phyloP scores from a whole-genome alignment of 2,329 filamentous ascomycete genomes.

The Ophiobolus disseminans region DNA sequence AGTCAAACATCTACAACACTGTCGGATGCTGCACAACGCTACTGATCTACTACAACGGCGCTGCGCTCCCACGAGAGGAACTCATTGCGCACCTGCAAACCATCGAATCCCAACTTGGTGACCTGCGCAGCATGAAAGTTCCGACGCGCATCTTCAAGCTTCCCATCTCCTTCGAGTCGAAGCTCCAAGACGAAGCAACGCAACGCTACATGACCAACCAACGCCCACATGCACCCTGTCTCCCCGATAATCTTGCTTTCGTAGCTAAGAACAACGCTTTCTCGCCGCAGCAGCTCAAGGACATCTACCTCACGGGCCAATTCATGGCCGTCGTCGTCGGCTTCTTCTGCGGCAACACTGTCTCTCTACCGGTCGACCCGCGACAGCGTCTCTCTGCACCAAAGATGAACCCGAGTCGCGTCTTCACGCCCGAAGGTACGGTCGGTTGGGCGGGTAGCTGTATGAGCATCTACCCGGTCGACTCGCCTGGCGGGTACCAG shows the following conservation, averaged over 20 bases:
- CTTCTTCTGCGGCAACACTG: slow-evolving; percentile 63
- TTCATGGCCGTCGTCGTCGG: slow-evolving; percentile 63
- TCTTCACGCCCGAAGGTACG: slow-evolving; percentile 64
- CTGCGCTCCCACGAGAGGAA: slow-evolving; percentile 43
- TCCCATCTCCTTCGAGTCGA: slow-evolving; percentile 53
- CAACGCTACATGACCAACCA: slow-evolving; percentile 68
- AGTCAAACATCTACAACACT: slow-evolving; percentile 56
- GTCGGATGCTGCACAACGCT: slow-evolving; percentile 59
- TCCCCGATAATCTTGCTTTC: slow-evolving; percentile 69
- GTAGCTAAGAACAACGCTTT: slow-evolving; percentile 63
- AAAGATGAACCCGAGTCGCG: slow-evolving; percentile 64
- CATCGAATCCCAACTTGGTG: slow-evolving; percentile 53
- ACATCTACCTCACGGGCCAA: slow-evolving; percentile 59
- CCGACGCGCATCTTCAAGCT: slow-evolving; percentile 53
- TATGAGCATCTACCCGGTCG: slow-evolving; percentile 63
- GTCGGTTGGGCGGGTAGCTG: slow-evolving; percentile 64
- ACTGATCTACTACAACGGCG: slow-evolving; percentile 52
- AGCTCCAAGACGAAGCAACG: slow-evolving; percentile 59
- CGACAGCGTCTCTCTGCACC: slow-evolving; percentile 61
- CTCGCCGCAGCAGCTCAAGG: slow-evolving; percentile 56
- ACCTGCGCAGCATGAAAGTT: slow-evolving; percentile 51
- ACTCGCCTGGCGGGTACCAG: slow-evolving; percentile 65
- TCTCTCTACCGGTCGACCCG: slow-evolving; percentile 62
- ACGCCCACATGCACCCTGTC: slow-evolving; percentile 65
- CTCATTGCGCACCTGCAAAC: slow-evolving; percentile 49